A percentile compares a stretch with the other conserved stretches of the same genome.
Conservation (phyloP, 371 early-diverging fungal species). For the Batkoa obscura region DNA sequence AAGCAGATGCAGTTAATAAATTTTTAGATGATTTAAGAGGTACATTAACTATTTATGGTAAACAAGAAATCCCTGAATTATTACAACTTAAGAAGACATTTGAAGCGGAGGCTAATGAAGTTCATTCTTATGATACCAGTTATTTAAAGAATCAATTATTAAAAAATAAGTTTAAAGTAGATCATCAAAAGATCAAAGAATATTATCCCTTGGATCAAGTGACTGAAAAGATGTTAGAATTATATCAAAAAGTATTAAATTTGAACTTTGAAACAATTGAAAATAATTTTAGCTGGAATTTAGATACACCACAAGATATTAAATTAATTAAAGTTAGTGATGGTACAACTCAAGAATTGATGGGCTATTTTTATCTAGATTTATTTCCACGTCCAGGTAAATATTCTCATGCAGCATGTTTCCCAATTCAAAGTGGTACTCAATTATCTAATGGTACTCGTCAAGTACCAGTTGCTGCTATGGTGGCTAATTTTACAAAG, state of each 20-base stretch:
- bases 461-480: slow-evolving; percentile 50
- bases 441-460: slow-evolving; percentile 19
- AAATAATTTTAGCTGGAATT: neutral
- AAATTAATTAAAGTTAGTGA: neutral
- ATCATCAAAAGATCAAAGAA: slow-evolving; percentile 9
- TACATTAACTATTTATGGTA: slow-evolving; percentile 30
- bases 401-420: slow-evolving; percentile 48
- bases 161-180: neutral
- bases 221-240: neutral
- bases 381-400: slow-evolving; percentile 35
- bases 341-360: neutral
- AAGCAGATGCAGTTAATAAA: slow-evolving; percentile 25
- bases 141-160: neutral
- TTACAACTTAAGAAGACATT: slow-evolving; percentile 28
- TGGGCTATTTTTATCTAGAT: slow-evolving; percentile 61
- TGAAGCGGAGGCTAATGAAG: neutral
- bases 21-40: slow-evolving; percentile 44
- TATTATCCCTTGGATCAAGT: slow-evolving; percentile 6
- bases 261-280: neutral
- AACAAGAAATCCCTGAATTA: slow-evolving; percentile 32
- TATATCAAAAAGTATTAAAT: neutral
- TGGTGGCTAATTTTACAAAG: slow-evolving; percentile 69
- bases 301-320: neutral
- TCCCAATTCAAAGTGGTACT: slow-evolving; percentile 43
- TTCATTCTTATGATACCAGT: neutral